These are phyloP conservation scores for Xeromyces bisporus DNA, from an alignment of 495 filamentous ascomycete genomes.

Conservation along the genomic window DNA sequence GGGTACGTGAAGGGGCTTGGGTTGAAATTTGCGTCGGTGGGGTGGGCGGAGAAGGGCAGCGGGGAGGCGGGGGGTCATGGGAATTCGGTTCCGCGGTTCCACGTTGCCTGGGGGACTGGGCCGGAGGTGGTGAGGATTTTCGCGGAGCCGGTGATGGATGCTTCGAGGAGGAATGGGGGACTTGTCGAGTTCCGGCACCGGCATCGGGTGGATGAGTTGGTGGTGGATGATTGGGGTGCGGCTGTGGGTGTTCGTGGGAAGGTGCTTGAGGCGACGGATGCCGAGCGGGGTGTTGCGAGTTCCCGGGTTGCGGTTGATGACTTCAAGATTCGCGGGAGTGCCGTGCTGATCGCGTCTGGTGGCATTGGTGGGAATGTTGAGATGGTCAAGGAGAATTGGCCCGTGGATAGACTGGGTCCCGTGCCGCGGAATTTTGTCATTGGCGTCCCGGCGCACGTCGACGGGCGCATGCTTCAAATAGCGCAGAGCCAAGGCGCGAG, in stretches of 20 bases:
- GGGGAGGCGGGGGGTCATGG: slow-evolving; percentile 32
- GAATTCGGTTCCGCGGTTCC: slow-evolving; percentile 35
- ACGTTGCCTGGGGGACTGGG: slow-evolving; percentile 33
- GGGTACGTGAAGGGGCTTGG: slow-evolving; percentile 28
- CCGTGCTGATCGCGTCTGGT: slow-evolving; percentile 28
- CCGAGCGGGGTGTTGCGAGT: slow-evolving; percentile 25
- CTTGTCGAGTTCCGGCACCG: slow-evolving; percentile 31
- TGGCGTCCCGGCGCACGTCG: neutral
- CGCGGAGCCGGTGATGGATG: slow-evolving; percentile 27
- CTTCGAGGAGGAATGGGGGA: slow-evolving; percentile 27
- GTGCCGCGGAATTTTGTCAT: neutral
- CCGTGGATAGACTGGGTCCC: neutral
- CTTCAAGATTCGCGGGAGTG: slow-evolving; percentile 28
- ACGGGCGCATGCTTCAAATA: slow-evolving; percentile 1
- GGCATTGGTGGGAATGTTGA: slow-evolving; percentile 36
- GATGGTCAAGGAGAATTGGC: slow-evolving; percentile 30
- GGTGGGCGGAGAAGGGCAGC: slow-evolving; percentile 35
- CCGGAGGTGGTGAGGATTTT: slow-evolving; percentile 35
- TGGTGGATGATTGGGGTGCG: slow-evolving; percentile 29
- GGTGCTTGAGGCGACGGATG: slow-evolving; percentile 25
- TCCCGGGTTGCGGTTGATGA: slow-evolving; percentile 18
- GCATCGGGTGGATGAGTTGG: slow-evolving; percentile 30
- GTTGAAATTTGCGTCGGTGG: slow-evolving; percentile 26
- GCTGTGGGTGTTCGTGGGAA: slow-evolving; percentile 29
- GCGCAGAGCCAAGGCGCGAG: neutral